A percentile compares a stretch with the other conserved stretches of the same genome.
These are phyloP conservation scores for Clarireedia monteithiana DNA, from an alignment of 2,329 filamentous ascomycete species.

Conservation along the genomic window DNA sequence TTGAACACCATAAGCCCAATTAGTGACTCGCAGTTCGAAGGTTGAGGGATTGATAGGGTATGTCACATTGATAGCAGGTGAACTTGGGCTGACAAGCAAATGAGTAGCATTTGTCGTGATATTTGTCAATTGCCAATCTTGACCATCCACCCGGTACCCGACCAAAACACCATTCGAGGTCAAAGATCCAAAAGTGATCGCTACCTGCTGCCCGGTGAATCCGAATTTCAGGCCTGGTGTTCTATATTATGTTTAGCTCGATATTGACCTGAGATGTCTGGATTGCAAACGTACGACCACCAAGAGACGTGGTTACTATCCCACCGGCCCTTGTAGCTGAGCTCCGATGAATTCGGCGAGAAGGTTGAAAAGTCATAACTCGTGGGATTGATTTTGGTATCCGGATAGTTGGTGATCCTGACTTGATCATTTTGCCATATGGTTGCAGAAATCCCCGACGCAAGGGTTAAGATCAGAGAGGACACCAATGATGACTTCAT, in stretches of 20 bases:
- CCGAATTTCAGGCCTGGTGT: conserved; percentile 27
- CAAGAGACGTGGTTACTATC: conserved; percentile 52
- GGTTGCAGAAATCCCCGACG: conserved; percentile 14
- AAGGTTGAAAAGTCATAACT: conserved; percentile 40
- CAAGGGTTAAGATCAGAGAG: background rate
- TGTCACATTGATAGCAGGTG: conserved; percentile 37
- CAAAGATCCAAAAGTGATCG: conserved; percentile 19
- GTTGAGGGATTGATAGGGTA: conserved; percentile 37
- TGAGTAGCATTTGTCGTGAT: conserved; percentile 49
- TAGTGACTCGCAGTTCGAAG: conserved; percentile 52
- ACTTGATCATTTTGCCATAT: conserved; percentile 31
- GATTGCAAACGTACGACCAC: conserved; percentile 42
- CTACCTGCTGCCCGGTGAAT: conserved; percentile 20
- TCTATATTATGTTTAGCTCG: conserved; percentile 25
- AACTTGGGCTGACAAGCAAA: conserved; percentile 42
- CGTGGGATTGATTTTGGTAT: conserved; percentile 33
- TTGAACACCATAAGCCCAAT: conserved; percentile 54
- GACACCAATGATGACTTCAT: conserved; percentile 13
- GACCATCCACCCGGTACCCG: conserved; percentile 48
- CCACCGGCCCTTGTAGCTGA: conserved; percentile 57
- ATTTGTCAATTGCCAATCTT: conserved; percentile 55
- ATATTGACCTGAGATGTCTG: background rate
- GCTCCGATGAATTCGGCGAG: conserved; percentile 41
- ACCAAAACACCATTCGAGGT: conserved; percentile 37
- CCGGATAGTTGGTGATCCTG: conserved; percentile 33